Evolutionary conservation across 2,329 filamentous ascomycete species (phyloP).

Genomic region (Arthrobotrys sinensis): DNA sequence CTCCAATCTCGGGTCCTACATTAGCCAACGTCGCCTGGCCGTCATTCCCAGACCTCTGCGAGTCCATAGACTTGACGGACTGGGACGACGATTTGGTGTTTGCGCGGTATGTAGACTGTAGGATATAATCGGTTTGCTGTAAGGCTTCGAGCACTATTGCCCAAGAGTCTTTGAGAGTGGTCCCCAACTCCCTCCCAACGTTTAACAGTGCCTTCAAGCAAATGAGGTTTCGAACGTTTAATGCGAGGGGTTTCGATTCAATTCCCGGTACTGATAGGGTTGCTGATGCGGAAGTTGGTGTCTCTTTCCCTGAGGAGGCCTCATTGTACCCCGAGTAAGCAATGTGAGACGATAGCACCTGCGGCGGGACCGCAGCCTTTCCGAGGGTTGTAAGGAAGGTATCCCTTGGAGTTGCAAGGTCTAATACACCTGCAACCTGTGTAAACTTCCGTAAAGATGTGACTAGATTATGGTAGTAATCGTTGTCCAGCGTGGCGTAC

Average conservation of each 20-base stretch:
- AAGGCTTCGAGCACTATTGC: slow-evolving; percentile 91
- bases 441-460: slow-evolving; percentile 95
- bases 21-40: slow-evolving; percentile 73
- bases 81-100: slow-evolving; percentile 61
- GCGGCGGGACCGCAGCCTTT: slow-evolving; percentile 91
- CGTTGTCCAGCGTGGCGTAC: slow-evolving; percentile 89
- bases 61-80: slow-evolving; percentile 60
- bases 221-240: slow-evolving; percentile 90
- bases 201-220: slow-evolving; percentile 94
- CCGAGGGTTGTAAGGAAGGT: slow-evolving; percentile 94
- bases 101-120: slow-evolving; percentile 72
- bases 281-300: slow-evolving; percentile 50
- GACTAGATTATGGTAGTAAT: slow-evolving; percentile 93
- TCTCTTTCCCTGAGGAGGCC: slow-evolving; percentile 62
- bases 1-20: slow-evolving; percentile 84
- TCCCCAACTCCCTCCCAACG: slow-evolving; percentile 91
- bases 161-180: slow-evolving; percentile 88
- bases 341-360: slow-evolving; percentile 71
- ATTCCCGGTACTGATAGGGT: slow-evolving; percentile 25
- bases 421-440: slow-evolving; percentile 90
- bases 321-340: slow-evolving; percentile 65
- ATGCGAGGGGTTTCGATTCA: slow-evolving; percentile 69
- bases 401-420: slow-evolving; percentile 87
- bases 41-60: slow-evolving; percentile 48
- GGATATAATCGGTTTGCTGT: slow-evolving; percentile 90